These are phyloP conservation scores for Actinomortierella ambigua DNA, from an alignment of 371 early-diverging fungal species.

Conservation along the genomic window DNA sequence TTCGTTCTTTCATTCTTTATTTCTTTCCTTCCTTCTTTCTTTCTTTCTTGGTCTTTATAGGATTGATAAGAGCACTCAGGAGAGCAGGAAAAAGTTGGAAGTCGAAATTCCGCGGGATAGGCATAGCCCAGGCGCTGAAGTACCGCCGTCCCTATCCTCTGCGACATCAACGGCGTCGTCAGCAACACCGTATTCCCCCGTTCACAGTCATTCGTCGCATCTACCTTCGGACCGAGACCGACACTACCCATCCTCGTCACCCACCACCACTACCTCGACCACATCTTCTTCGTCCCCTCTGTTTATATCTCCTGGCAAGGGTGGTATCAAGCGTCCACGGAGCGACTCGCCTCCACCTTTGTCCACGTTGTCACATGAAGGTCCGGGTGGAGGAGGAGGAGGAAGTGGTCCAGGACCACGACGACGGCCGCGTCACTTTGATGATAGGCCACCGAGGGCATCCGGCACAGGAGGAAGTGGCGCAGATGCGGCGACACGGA, in stretches of 20 bases:
- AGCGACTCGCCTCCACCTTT: background rate
- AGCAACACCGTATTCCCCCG: background rate
- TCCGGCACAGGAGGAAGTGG: background rate
- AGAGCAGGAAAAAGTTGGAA: too few species aligned
- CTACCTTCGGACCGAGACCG: background rate
- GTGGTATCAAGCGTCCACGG: background rate
- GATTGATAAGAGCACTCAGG: too few species aligned
- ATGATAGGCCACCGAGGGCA: background rate
- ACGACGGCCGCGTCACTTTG: background rate
- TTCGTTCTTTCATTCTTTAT: too few species aligned
- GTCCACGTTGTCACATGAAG: constrained; percentile 1
- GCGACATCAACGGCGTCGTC: background rate
- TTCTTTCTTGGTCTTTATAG: too few species aligned
- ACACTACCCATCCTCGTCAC: background rate
- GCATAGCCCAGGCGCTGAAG: too few species aligned
- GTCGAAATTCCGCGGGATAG: too few species aligned
- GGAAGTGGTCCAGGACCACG: constrained; percentile 2
- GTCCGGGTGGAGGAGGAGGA: background rate
- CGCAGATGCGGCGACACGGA: too few species aligned
- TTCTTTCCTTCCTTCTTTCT: too few species aligned
- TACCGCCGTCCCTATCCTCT: too few species aligned
- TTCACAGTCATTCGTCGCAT: background rate
- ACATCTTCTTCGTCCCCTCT: constrained; percentile 3
- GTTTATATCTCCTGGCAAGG: background rate
- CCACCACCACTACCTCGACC: constrained; percentile 2